A percentile compares a stretch with the other conserved stretches of the same genome.
Evolutionary conservation across 306 rosid species (phyloP).

Genomic region (Senna siamea): DNA sequence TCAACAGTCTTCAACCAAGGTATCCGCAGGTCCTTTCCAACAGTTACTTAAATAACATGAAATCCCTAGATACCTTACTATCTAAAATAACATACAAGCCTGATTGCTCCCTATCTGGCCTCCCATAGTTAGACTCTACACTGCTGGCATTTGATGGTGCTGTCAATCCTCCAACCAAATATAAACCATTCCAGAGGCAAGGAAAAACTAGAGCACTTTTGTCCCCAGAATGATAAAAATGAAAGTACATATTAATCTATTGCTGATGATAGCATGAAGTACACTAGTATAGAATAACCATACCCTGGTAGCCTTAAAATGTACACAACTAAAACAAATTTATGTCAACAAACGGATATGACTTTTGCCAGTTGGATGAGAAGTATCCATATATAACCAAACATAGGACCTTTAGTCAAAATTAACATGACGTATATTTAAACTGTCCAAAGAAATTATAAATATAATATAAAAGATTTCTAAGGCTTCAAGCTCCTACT

Average conservation of each 20-base stretch:
- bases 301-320: neutral
- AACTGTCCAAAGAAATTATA: too few relatives aligned
- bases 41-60: neutral
- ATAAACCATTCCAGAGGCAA: constrained; percentile 9
- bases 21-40: neutral
- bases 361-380: neutral
- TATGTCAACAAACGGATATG: neutral
- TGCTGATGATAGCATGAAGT: constrained; percentile 1
- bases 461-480: neutral
- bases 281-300: neutral
- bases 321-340: neutral
- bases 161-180: constrained; percentile 4
- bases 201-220: neutral
- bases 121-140: neutral
- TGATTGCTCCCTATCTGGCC: neutral
- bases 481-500: neutral
- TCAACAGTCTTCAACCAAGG: neutral
- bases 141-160: neutral
- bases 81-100: neutral
- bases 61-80: neutral
- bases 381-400: neutral
- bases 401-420: neutral
- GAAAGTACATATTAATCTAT: neutral
- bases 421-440: neutral
- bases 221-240: neutral